phyloP scores from a whole-genome alignment of 345 rosid genomes.

The Brassica carinata region DNA sequence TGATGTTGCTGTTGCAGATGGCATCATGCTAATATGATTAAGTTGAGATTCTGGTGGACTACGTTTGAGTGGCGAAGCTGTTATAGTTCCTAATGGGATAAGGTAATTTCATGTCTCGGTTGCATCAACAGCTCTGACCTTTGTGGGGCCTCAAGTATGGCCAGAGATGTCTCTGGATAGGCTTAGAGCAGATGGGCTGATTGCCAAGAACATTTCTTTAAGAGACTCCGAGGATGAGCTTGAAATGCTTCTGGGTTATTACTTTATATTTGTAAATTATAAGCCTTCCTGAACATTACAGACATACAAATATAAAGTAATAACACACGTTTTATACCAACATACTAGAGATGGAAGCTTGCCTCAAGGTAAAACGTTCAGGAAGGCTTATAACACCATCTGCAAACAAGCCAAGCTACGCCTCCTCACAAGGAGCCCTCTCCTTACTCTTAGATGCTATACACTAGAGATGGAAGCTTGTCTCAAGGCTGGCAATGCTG shows the following conservation, averaged over 20 bases:
- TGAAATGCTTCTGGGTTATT: conserved; percentile 66
- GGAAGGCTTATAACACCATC: no score
- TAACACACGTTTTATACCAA: no score
- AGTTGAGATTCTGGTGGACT: conserved; percentile 30
- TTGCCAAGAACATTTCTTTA: conserved; percentile 39
- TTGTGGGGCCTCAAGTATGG: conserved; percentile 71
- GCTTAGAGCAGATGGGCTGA: conserved; percentile 56
- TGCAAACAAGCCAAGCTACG: no score
- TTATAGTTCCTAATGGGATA: conserved; percentile 60
- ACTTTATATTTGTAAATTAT: conserved; percentile 32
- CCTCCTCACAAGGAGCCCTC: no score
- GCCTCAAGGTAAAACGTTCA: no score
- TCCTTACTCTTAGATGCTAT: no score
- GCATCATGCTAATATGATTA: conserved; percentile 43
- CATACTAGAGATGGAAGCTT: no score
- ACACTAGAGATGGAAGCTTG: no score
- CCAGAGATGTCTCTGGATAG: conserved; percentile 49
- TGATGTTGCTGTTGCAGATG: conserved; percentile 23
- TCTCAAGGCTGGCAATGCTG: no score
- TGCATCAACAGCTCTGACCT: conserved; percentile 67
- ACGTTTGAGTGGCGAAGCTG: conserved; percentile 42
- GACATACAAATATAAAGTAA: no score
- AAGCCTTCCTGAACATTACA: no score
- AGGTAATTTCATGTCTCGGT: conserved; percentile 62
- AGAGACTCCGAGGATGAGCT: conserved; percentile 33